Evolutionary conservation across 371 early-diverging fungal species (phyloP).

Genomic region (Nosema muscidifuracis): DNA sequence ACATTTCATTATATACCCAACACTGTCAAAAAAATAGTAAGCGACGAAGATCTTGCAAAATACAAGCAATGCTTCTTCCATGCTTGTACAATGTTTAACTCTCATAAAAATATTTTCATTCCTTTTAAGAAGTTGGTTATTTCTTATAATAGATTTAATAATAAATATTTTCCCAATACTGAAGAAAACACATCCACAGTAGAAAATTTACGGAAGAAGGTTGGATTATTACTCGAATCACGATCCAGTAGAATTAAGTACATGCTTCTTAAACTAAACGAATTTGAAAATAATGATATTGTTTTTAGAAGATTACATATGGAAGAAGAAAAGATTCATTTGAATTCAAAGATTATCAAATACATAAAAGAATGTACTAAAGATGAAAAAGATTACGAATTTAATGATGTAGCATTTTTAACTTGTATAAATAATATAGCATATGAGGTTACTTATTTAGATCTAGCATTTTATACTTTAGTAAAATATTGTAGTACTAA

Average conservation of each 20-base stretch:
- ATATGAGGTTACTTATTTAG: background rate
- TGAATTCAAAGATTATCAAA: background rate
- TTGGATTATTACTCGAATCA: background rate
- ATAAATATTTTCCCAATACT: background rate
- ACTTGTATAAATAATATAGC: background rate
- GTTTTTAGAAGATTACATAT: background rate
- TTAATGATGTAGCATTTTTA: background rate
- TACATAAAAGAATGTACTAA: background rate
- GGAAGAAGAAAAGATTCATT: background rate
- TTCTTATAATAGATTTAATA: background rate
- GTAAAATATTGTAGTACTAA: background rate
- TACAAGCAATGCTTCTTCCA: background rate
- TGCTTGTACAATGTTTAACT: background rate
- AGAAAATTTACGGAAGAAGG: background rate
- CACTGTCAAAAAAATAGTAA: too few relatives aligned
- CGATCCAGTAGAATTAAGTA: background rate
- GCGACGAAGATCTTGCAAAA: too few relatives aligned
- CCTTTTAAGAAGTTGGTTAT: background rate
- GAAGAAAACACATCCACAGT: too few relatives aligned
- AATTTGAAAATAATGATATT: background rate
- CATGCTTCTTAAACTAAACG: background rate
- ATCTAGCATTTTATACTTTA: background rate
- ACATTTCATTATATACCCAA: too few relatives aligned
- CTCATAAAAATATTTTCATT: background rate
- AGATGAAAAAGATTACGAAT: too few relatives aligned